Evolutionary conservation across 2,329 filamentous ascomycete species (phyloP), one percentile per base, ranked within the genome.

Genomic region (Sclerotinia nivalis): DNA sequence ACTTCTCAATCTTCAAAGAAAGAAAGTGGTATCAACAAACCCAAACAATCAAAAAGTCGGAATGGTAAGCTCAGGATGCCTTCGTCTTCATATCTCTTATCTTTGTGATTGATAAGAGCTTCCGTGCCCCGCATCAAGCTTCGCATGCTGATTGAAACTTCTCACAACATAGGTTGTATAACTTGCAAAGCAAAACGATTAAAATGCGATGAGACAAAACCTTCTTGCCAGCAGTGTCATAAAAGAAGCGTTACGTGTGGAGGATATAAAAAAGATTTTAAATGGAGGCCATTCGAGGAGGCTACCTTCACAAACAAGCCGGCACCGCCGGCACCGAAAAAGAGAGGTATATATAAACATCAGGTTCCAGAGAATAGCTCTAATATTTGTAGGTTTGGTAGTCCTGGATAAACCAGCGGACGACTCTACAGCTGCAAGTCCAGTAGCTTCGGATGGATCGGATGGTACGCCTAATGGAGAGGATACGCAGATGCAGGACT

Each of bases 261-360:
- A 70, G 90, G 90, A 49, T 92, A 92, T 80, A 90, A 88, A 79
- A 92, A 91, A 78, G 88, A 91, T 78, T 92, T 91, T 81, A 91
- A 92, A 83, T 92, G 90, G 90, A 83, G 88, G 66, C 85, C 88
- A 0, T 91, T 91, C 74, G 88, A 89, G 76, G 89, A 91, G 73
- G 84, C 86, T 60, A 88, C 81, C 68, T 83, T 88, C 72, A 79
- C 80, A 28, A 80, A 80, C 65, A 86, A 84, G 73, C 68, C 70
- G 47, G 73, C 71, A 25, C 74, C 73, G 25, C 40, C 43, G 47
- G 58, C 40, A 40, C 28, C 74, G 8, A 76, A 73, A 66, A 77
- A 77, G 68, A 71, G 73, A 71, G 72, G 76, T 76, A 76, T 71
- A 25, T 37, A 59, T 31, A 25, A 25, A 52, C 12, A 22, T 15